Evolutionary conservation across 2,329 filamentous ascomycete species (phyloP), one percentile per base, ranked within the genome.

Genomic region (Colletotrichum shisoi): DNA sequence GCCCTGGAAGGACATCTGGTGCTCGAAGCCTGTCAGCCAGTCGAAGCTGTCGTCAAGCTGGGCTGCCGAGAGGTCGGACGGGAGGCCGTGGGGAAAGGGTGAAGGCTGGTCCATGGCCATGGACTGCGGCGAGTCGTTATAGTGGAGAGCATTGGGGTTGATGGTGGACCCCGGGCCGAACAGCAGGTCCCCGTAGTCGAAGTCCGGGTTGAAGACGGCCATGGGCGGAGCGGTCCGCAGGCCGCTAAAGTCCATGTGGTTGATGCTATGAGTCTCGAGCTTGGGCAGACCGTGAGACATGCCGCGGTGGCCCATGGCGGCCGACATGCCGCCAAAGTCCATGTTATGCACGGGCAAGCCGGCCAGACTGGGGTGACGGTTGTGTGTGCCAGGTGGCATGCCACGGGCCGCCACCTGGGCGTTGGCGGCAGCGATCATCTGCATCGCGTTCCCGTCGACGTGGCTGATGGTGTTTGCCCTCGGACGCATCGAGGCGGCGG

Each of bases 391-490:
- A 66, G 79, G 84, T 77, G 64, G 68, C 56, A 80, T 83, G 72
- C 74, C 81, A 72, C 78, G 79, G 71, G 79, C 83, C 71, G 79
- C 83, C 71, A 80, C 84, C 48, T 83, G 81, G 51, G 83, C 80
- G 73, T 86, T 88, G 57, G 85, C 84, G 13, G 85, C 81, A 57
- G 87, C 86, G 70, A 92, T 84, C 79, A 95, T 86, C 72, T 90
- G 91, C 76, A 96, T 86, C 46, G 89, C 87, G 61, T 85, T 84
- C 64, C 87, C 86, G 76, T 97, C 95, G 63, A 98, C 88, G 77
- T 98, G 94, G 75, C 94, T 95, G 74, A 99, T 96, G 44, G 95
- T 99, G 76, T 98, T 98, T 62, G 95, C 94, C 73, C 95, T 85
- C 24, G 94, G 95, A 71, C 95, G 87, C 87, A 94, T 94, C 13